Conservation (phyloP, 2,329 filamentous ascomycete species). For the Periconia digitata region DNA sequence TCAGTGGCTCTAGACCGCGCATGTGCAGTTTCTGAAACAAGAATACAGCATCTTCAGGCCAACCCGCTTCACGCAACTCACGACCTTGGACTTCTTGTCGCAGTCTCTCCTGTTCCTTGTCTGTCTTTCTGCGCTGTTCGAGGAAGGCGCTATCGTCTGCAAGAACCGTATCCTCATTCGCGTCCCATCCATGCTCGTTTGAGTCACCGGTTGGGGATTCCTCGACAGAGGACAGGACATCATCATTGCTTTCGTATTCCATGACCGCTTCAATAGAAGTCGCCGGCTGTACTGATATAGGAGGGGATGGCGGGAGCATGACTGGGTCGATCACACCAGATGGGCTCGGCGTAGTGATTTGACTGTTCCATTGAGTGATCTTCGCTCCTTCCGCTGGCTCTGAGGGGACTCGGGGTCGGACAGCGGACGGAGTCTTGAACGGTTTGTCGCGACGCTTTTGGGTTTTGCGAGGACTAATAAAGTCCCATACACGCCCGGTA, state of each 20-base stretch:
- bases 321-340: conserved; percentile 22
- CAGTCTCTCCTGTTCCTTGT: conserved; percentile 25
- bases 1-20: conserved; percentile 59
- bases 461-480: conserved; percentile 47
- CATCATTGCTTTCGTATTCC: conserved; percentile 36
- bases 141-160: conserved; percentile 36
- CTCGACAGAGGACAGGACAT: conserved; percentile 22
- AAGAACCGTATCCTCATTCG: conserved; percentile 40
- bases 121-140: conserved; percentile 22
- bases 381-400: conserved; percentile 19
- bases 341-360: conserved; percentile 23
- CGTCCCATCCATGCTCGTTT: conserved; percentile 29
- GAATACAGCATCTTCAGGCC: conserved; percentile 55
- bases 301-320: conserved; percentile 34
- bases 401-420: conserved; percentile 4
- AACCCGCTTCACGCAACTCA: conserved; percentile 48
- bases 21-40: conserved; percentile 56
- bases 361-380: conserved; percentile 20
- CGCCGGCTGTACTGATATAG: conserved; percentile 17
- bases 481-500: conserved; percentile 44
- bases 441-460: conserved; percentile 38
- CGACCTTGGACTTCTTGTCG: conserved; percentile 28
- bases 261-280: conserved; percentile 16
- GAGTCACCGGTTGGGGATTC: conserved; percentile 1
- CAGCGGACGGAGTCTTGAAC: conserved; percentile 39